phyloP scores from a whole-genome alignment of 306 rosid species.

The Abrus precatorius region DNA sequence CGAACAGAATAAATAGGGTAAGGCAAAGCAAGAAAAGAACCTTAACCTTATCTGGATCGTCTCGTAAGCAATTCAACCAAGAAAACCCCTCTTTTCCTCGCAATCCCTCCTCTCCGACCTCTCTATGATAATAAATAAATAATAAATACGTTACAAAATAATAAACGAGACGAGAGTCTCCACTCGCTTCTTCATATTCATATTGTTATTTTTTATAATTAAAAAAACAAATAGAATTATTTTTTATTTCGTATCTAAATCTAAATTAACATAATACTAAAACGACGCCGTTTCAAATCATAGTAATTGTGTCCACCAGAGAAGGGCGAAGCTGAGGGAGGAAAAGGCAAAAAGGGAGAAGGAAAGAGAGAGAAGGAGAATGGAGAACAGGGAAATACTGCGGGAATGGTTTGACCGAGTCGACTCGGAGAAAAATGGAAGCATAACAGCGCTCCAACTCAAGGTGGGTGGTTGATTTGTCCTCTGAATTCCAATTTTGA shows the following conservation, averaged over 20 bases:
- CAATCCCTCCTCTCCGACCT: not conserved
- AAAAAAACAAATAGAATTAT: not conserved
- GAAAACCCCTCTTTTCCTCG: constrained; percentile 3
- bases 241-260: not conserved
- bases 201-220: not conserved
- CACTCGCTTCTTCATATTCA: not conserved
- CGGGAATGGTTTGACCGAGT: constrained; percentile 89
- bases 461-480: constrained; percentile 52
- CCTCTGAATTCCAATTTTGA: not conserved
- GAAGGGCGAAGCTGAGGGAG: too few relatives aligned
- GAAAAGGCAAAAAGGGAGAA: too few relatives aligned
- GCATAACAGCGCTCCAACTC: constrained; percentile 74
- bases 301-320: too few relatives aligned
- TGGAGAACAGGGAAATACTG: constrained; percentile 67
- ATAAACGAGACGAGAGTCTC: too few relatives aligned
- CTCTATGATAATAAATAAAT: not conserved
- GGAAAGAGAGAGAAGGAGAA: not conserved
- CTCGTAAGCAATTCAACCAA: not conserved
- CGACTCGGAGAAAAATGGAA: constrained; percentile 75
- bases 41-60: constrained; percentile 2
- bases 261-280: not conserved
- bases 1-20: too few relatives aligned
- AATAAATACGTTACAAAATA: too few relatives aligned
- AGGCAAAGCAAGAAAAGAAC: not conserved
- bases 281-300: not conserved